Conservation (phyloP, 2,329 filamentous ascomycete genomes). For the Chaetomium globosum region DNA sequence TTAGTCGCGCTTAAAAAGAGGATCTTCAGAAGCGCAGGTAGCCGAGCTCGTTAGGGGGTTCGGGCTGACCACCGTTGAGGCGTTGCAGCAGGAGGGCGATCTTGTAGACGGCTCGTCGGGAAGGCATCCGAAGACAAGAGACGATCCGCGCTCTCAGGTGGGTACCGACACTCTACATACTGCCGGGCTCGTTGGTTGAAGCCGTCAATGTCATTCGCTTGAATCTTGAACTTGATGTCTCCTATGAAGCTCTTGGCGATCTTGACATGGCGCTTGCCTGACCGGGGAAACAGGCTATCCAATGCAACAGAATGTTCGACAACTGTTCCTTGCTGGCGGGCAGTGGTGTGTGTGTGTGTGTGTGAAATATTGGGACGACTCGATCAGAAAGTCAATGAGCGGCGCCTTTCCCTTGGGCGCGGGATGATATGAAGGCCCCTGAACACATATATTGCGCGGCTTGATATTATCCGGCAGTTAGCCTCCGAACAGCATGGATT, state of each 20-base stretch:
- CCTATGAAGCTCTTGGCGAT: neutral
- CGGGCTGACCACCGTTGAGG: neutral
- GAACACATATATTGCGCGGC: constrained; percentile 29
- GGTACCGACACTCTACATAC: neutral
- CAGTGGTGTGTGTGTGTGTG: neutral
- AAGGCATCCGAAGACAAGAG: constrained; percentile 24
- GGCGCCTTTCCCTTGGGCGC: neutral
- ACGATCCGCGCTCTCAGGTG: constrained; percentile 19
- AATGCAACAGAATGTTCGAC: constrained; percentile 17
- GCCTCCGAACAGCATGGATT: neutral
- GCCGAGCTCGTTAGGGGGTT: neutral
- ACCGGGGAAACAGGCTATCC: constrained; percentile 7
- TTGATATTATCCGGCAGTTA: constrained; percentile 32
- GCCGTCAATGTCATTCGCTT: neutral
- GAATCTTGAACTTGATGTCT: neutral
- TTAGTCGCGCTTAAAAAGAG: neutral
- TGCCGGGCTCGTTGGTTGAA: neutral
- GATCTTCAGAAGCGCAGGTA: constrained; percentile 10
- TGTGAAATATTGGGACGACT: neutral
- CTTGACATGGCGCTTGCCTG: neutral
- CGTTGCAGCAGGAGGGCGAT: constrained; percentile 2
- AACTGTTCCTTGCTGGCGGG: neutral
- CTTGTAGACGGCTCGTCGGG: constrained; percentile 32
- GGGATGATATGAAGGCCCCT: constrained; percentile 3
- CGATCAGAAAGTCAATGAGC: neutral